Evolutionary conservation across 148 eudicot species (phyloP).

Genomic region (Vaccinium myrtillus): DNA sequence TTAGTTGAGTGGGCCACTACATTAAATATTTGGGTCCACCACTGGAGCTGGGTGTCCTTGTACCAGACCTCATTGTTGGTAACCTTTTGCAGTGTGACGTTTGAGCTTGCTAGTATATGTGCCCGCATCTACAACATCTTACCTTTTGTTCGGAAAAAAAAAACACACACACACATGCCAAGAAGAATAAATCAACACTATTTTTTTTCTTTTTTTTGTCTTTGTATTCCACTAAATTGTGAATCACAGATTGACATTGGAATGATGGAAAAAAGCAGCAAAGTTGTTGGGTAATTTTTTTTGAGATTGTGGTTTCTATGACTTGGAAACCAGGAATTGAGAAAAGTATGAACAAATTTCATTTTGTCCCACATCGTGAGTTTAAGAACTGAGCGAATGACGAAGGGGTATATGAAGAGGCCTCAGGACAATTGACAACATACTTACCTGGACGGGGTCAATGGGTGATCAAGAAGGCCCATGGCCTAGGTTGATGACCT

Average conservation of each 20-base stretch:
- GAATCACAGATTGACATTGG: neutral
- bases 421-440: neutral
- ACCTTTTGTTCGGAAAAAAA: too few relatives aligned
- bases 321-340: neutral
- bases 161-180: neutral
- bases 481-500: constrained; percentile 63
- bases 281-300: neutral
- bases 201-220: neutral
- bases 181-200: neutral
- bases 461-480: constrained; percentile 59
- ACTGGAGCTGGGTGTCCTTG: too few relatives aligned
- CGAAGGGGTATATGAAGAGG: neutral
- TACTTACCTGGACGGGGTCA: constrained; percentile 83
- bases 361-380: neutral
- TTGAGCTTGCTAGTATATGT: too few relatives aligned
- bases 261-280: neutral
- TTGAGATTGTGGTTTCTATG: too few relatives aligned
- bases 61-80: too few relatives aligned
- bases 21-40: too few relatives aligned
- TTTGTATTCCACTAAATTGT: neutral
- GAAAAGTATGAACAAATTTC: neutral
- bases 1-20: too few relatives aligned
- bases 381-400: neutral
- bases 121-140: too few relatives aligned
- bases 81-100: too few relatives aligned